Evolutionary conservation across 1,139 yeast species (phyloP), one percentile per base, ranked within the genome.

Genomic region (Pneumocystis jirovecii): DNA sequence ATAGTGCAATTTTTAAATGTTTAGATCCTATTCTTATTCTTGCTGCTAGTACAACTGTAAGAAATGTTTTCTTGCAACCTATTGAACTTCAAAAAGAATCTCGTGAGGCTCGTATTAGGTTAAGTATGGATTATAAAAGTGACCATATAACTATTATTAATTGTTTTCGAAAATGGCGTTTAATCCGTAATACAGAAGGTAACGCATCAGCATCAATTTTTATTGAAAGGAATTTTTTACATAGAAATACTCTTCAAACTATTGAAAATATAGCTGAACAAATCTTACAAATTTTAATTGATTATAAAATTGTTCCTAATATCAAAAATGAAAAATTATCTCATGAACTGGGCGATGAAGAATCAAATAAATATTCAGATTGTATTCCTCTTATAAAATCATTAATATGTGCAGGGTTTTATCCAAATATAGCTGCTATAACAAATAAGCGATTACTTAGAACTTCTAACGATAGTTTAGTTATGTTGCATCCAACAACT

Each of bases 401-500:
- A 19, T 65, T 69, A n/a, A 63, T 63, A 57, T 66, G 67, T 25
- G 66, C 67, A 35, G 71, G 70, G 21, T 60, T 61, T 57, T 68
- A 69, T 50, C 71, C 71, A n/a, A 69, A 69, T 35, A 39, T 68
- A 39, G 70, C 70, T 1, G 65, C 69, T n/a, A 63, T 64, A 8
- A 44, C 25, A 31, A 37, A 45, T 39, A 60, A 64, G 7, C 61
- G 70, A 44, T 17, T 39, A 37, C 59, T 69, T 56, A 66, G 67
- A 12, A 69, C 71, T 15, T 65, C 64, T 56, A 59, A 61, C 56
- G 70, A 69, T 34, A 61, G 63, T 29, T 45, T 42, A 5, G 69
- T 69, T 31, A 60, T 64, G 44, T 62, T 64, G 10, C 70, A 68
- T 61, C 69, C 68, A 17, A 34, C 62, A 68, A 81, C 70, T 79